These are phyloP conservation scores for Saccharomyces hybrid DNA, from an alignment of 1,139 yeast species.

Conservation along the genomic window DNA sequence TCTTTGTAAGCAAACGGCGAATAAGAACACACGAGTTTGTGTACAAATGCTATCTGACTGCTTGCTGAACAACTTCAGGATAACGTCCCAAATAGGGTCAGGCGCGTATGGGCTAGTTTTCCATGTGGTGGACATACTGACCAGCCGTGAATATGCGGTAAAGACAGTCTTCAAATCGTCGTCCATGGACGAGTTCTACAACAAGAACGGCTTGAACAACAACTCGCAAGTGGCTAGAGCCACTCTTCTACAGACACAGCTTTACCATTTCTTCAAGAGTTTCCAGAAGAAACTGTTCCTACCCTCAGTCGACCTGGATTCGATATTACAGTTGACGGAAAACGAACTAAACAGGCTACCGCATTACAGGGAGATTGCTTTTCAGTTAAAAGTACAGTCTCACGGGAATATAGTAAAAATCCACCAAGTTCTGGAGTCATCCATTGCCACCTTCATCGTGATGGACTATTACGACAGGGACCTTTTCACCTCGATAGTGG, in stretches of 20 bases:
- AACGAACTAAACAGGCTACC: conserved; percentile 24
- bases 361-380: conserved; percentile 52
- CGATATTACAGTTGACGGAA: conserved; percentile 19
- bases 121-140: conserved; percentile 49
- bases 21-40: not conserved
- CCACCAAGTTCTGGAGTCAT: conserved; percentile 57
- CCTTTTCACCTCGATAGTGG: conserved; percentile 72
- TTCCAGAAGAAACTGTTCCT: conserved; percentile 22
- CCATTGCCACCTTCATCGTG: conserved; percentile 53
- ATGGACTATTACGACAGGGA: conserved; percentile 84
- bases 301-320: conserved; percentile 27
- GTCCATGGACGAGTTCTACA: not conserved
- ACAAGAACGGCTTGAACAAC: conserved; percentile 24
- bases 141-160: conserved; percentile 56
- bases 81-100: conserved; percentile 49
- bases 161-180: conserved; percentile 55
- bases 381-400: conserved; percentile 65
- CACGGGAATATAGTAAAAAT: conserved; percentile 74
- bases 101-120: conserved; percentile 88
- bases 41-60: conserved; percentile 24
- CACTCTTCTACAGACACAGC: conserved; percentile 23
- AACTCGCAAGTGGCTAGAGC: conserved; percentile 23
- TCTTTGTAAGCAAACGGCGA: not conserved
- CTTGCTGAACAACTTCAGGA: conserved; percentile 26
- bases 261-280: conserved; percentile 24